Evolutionary conservation across 148 eudicot species (phyloP).

Genomic region (Rhododendron williamsianum): DNA sequence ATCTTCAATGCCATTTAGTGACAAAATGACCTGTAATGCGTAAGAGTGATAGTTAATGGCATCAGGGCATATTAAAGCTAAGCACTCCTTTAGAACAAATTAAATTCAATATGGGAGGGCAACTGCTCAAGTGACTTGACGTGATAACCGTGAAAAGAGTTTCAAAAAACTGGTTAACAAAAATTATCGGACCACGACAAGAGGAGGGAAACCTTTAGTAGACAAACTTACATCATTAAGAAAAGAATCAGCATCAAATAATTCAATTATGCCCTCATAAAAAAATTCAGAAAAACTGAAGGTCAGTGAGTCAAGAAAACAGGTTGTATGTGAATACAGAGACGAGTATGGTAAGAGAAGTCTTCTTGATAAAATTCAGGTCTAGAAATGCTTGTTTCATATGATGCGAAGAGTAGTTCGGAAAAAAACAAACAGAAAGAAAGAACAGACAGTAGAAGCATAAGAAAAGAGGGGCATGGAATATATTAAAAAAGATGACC

Average conservation of each 20-base stretch:
- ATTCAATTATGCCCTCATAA: background rate
- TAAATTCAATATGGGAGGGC: background rate
- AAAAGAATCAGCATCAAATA: background rate
- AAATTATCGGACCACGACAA: background rate
- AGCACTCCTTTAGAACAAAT: background rate
- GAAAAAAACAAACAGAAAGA: background rate
- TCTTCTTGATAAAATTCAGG: background rate
- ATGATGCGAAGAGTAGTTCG: background rate
- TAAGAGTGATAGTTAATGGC: background rate
- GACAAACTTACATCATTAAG: background rate
- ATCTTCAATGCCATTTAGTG: slow-evolving; percentile 71
- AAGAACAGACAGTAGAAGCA: background rate
- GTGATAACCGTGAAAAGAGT: background rate
- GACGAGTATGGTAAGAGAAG: background rate
- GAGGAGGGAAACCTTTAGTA: no score
- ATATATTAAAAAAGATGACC: background rate
- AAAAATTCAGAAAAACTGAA: background rate
- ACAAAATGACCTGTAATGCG: slow-evolving; percentile 54
- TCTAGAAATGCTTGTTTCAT: background rate
- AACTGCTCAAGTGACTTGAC: background rate
- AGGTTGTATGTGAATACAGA: background rate
- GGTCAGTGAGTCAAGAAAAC: background rate
- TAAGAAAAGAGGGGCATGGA: background rate
- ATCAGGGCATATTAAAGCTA: background rate
- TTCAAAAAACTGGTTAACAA: background rate